These are phyloP conservation scores for Penicillium paradoxum DNA, from an alignment of 495 filamentous ascomycete species.

Conservation along the genomic window DNA sequence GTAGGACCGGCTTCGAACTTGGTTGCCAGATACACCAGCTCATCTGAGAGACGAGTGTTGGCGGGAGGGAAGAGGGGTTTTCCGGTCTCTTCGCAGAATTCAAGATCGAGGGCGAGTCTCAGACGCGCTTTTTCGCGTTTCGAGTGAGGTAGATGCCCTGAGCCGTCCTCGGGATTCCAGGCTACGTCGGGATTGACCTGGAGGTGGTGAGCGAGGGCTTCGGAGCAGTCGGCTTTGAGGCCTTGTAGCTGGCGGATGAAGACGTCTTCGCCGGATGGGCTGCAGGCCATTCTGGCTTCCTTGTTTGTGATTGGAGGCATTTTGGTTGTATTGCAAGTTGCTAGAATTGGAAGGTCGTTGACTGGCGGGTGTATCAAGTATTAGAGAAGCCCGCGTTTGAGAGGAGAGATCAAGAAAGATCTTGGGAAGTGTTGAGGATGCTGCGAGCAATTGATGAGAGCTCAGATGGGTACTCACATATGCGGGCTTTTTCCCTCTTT, in stretches of 20 bases:
- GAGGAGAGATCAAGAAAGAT: too few species aligned
- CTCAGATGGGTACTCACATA: too few species aligned
- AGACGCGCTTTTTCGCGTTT: background rate
- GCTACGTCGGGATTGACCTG: background rate
- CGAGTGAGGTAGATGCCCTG: background rate
- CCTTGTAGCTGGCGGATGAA: background rate
- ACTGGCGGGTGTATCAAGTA: too few species aligned
- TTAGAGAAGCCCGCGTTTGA: too few species aligned
- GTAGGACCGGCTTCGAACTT: conserved; percentile 2
- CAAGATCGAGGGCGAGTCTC: background rate
- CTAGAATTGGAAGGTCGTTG: too few species aligned
- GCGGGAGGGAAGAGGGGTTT: conserved; percentile 9
- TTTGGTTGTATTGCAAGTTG: too few species aligned
- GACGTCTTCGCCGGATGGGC: background rate
- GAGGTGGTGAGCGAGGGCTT: too few species aligned
- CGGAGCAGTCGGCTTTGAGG: background rate
- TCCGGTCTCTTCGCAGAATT: background rate
- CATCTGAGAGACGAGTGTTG: conserved; percentile 17
- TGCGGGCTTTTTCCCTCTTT: too few species aligned
- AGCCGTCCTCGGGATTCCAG: background rate
- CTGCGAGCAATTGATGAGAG: too few species aligned
- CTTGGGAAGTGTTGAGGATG: too few species aligned
- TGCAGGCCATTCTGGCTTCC: background rate
- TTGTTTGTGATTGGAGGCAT: background rate
- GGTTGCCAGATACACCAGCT: conserved; percentile 22